A percentile compares a stretch with the other conserved stretches of the same genome.
Conservation (phyloP, 192 early-diverging fungal genomes). For the Backusella macrospora region DNA sequence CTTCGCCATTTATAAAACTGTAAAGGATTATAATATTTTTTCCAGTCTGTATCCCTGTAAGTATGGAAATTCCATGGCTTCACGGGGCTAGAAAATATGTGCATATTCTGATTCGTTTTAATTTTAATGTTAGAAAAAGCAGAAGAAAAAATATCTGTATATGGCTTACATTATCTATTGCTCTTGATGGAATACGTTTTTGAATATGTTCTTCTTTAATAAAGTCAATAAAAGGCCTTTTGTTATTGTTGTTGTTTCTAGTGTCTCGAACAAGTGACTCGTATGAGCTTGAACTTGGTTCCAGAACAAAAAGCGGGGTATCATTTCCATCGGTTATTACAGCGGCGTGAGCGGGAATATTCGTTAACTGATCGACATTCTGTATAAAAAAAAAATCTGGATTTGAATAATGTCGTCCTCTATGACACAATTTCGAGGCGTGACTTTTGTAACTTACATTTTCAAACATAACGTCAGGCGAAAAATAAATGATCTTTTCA, state of each 20-base stretch:
- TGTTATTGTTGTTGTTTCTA: not conserved
- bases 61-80: slow-evolving; percentile 26
- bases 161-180: not conserved
- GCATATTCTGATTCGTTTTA: not conserved
- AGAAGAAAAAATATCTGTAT: not conserved
- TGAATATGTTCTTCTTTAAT: not conserved
- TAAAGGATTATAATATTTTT: slow-evolving; percentile 3
- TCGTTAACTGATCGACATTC: slow-evolving; percentile 11
- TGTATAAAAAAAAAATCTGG: slow-evolving; percentile 5
- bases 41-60: slow-evolving; percentile 11
- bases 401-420: not conserved
- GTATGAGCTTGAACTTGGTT: slow-evolving; percentile 10
- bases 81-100: not conserved
- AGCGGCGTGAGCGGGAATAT: slow-evolving; percentile 5
- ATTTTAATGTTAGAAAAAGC: not conserved
- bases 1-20: slow-evolving; percentile 22
- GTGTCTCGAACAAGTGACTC: not conserved
- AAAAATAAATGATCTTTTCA: slow-evolving; percentile 23
- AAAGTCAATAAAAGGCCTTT: not conserved
- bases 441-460: slow-evolving; percentile 3
- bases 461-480: slow-evolving; percentile 15
- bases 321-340: not conserved
- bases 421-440: slow-evolving; percentile 1
- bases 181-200: not conserved
- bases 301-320: slow-evolving; percentile 9